These are phyloP conservation scores for Onygena corvina DNA, from an alignment of 2,329 filamentous ascomycete genomes.

Conservation along the genomic window DNA sequence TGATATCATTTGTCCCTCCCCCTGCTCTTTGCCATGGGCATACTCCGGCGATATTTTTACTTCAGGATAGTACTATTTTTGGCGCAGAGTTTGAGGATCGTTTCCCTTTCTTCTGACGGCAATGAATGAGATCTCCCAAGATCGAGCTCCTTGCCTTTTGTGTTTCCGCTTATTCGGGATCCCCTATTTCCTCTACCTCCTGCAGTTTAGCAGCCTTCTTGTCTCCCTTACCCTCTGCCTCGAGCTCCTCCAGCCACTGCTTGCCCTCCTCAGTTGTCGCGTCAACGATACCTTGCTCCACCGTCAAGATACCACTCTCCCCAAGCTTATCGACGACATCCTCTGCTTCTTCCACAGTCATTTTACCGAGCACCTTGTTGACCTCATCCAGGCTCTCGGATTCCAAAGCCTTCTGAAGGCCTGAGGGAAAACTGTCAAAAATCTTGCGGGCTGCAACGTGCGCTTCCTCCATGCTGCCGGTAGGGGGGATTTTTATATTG, in stretches of 20 bases:
- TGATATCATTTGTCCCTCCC: too few relatives aligned
- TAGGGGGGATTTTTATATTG: slow-evolving; percentile 68
- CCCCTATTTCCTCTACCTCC: slow-evolving; percentile 21
- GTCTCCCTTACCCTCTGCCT: slow-evolving; percentile 40
- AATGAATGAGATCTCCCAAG: too few relatives aligned
- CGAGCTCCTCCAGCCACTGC: slow-evolving; percentile 63
- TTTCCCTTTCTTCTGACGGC: too few relatives aligned
- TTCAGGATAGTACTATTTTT: too few relatives aligned
- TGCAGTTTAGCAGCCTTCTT: slow-evolving; percentile 13
- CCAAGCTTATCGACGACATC: slow-evolving; percentile 69
- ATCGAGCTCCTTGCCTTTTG: too few relatives aligned
- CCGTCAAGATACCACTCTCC: slow-evolving; percentile 74
- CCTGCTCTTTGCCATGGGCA: too few relatives aligned
- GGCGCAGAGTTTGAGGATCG: too few relatives aligned
- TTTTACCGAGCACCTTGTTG: slow-evolving; percentile 74
- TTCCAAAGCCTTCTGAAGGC: slow-evolving; percentile 69
- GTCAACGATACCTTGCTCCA: slow-evolving; percentile 91
- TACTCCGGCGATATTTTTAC: too few relatives aligned
- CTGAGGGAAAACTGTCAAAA: slow-evolving; percentile 72
- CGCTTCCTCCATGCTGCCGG: slow-evolving; percentile 51
- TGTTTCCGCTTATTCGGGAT: slow-evolving; percentile 23
- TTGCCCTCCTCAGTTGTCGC: slow-evolving; percentile 80
- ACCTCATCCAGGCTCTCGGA: slow-evolving; percentile 82
- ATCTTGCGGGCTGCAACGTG: slow-evolving; percentile 55
- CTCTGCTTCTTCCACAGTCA: slow-evolving; percentile 81